Base-by-base conservation (phyloP, 2,329 filamentous ascomycete species). In the Aulographum hederae region DNA sequence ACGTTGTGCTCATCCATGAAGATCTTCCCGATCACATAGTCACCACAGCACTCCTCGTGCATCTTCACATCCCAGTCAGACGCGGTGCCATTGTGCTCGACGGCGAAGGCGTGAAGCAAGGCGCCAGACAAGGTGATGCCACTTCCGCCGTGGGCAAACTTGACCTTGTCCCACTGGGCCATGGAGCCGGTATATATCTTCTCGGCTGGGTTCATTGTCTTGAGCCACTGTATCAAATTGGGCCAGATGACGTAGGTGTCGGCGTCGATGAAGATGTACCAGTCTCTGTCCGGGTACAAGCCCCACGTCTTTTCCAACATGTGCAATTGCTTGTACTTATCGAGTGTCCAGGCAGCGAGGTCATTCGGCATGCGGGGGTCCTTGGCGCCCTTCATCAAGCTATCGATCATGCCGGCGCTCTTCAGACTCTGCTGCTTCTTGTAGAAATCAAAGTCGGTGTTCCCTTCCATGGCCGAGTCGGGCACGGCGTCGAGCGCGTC, bases 281-380 rank as follows among this genome's bases (percentile, higher is more conserved):
- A 33, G 18, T 33, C 17, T 16, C 14, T 29, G 10, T 33, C 16
- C n/a, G 32, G 32, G 5, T 10, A 6, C 25, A 30, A 13, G 10
- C n/a, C 11, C 10, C 14, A 33, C 5, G 26, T 8, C 14, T 33
- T 30, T 17, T 30, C 26, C 13, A 33, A n/a, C n/a, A 33, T 33
- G 18, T 33, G 32, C 18, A 30, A 6, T 10, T 33, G 15, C 17
- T 33, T 33, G 32, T 33, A 33, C 18, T 33, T 33, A 26, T 33
- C 32, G 11, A 33, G 26, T 5, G 6, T 30, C 32, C 32, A 33
- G 2, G 37, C 38, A 4, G 36, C 36, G 13, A 25, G 21, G 21
- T 25, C 21, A 10, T 25, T 13, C 13, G 21, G 21, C 21, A 10
- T 25, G 10, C 21, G 21, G 13, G 21, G 21, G 16, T 28, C 27